phyloP scores from a whole-genome alignment of 768 basidiomycete species.

The Termitomyces sp. region DNA sequence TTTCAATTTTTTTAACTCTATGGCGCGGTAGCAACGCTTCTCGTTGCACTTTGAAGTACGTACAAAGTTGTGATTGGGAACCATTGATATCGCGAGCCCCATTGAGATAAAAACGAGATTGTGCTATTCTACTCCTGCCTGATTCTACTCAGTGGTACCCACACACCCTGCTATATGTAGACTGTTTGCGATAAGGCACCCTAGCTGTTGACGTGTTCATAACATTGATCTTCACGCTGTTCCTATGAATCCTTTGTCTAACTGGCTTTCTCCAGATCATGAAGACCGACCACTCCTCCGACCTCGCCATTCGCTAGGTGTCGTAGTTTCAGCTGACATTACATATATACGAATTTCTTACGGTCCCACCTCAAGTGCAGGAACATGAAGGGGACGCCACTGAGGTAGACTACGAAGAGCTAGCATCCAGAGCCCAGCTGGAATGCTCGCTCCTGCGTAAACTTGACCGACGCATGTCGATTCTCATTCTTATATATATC shows the following conservation, averaged over 20 bases:
- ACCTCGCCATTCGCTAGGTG: neutral
- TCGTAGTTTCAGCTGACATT: neutral
- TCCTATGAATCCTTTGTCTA: constrained; percentile 1
- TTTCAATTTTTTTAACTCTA: neutral
- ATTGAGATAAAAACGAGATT: neutral
- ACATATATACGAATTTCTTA: neutral
- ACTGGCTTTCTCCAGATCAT: neutral
- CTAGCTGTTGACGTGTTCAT: neutral
- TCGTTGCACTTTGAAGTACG: no score
- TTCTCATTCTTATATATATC: constrained; percentile 48
- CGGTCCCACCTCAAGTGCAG: neutral
- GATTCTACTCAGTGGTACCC: neutral
- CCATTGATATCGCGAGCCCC: neutral
- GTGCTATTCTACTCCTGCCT: neutral
- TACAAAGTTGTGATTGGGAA: neutral
- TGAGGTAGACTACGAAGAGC: constrained; percentile 10
- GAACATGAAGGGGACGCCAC: neutral
- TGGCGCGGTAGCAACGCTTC: neutral
- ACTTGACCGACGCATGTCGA: constrained; percentile 52
- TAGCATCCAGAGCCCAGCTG: constrained; percentile 37
- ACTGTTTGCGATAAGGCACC: neutral
- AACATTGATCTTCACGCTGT: neutral
- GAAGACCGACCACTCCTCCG: constrained; percentile 13
- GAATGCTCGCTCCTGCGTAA: constrained; percentile 53
- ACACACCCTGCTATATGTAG: neutral